These are phyloP conservation scores for Malus hybrid DNA, from an alignment of 331 rosid genomes.

Conservation along the genomic window DNA sequence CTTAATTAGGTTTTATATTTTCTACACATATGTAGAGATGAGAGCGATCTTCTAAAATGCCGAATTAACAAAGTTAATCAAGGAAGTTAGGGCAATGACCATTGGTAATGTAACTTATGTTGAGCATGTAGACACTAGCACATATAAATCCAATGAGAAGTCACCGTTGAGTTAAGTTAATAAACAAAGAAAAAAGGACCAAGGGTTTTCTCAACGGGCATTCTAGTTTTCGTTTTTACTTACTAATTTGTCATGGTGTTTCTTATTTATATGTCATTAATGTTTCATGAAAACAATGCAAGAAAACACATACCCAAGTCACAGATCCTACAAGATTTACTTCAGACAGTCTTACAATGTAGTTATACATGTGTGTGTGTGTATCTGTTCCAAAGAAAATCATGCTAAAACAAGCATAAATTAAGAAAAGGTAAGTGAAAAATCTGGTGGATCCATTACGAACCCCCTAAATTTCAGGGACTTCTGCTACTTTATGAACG, in stretches of 20 bases:
- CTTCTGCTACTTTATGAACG: background rate
- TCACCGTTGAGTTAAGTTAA: background rate
- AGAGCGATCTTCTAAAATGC: background rate
- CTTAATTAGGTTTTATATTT: background rate
- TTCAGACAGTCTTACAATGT: background rate
- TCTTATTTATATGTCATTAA: background rate
- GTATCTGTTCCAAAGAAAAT: background rate
- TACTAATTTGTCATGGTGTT: background rate
- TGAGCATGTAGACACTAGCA: background rate
- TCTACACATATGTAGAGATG: no score
- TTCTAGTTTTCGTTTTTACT: background rate
- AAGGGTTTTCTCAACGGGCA: background rate
- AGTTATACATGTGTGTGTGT: background rate
- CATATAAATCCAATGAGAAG: background rate
- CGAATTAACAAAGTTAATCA: background rate
- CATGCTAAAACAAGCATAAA: background rate
- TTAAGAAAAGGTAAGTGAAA: background rate
- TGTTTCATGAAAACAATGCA: background rate
- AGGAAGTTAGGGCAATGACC: background rate
- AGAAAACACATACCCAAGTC: background rate
- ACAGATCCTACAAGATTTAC: background rate
- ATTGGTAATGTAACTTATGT: background rate
- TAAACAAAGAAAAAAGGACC: background rate
- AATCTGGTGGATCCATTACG: background rate
- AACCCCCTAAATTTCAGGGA: background rate